phyloP scores from a whole-genome alignment of 805 yeast species.

The Citeromyces nyonsensis region DNA sequence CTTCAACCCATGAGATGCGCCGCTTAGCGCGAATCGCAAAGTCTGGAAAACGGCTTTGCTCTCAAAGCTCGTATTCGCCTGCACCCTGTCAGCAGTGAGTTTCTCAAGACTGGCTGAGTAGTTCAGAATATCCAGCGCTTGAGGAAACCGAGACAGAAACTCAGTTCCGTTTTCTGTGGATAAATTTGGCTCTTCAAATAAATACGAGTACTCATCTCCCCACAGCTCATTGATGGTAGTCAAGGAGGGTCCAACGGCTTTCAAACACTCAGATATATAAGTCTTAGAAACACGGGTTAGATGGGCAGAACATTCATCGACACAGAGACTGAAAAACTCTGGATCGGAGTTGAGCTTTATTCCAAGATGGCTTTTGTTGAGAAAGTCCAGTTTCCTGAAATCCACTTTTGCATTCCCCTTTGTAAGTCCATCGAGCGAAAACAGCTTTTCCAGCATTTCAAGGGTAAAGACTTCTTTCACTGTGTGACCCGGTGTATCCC shows the following conservation, averaged over 20 bases:
- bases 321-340: slow-evolving; percentile 16
- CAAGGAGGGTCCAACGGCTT: slow-evolving; percentile 29
- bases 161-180: background rate
- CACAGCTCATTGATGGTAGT: slow-evolving; percentile 37
- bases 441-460: slow-evolving; percentile 33
- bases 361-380: slow-evolving; percentile 59
- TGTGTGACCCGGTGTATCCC: slow-evolving; percentile 28
- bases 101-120: slow-evolving; percentile 4
- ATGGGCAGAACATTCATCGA: slow-evolving; percentile 14
- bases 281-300: slow-evolving; percentile 8
- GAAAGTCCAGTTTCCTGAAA: slow-evolving; percentile 53
- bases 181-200: slow-evolving; percentile 17
- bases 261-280: slow-evolving; percentile 23
- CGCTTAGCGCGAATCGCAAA: slow-evolving; percentile 56
- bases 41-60: slow-evolving; percentile 35
- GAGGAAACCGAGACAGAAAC: slow-evolving; percentile 4
- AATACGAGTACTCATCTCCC: slow-evolving; percentile 24
- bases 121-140: slow-evolving; percentile 4
- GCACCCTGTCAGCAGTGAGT: slow-evolving; percentile 2
- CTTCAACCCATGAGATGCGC: slow-evolving; percentile 54
- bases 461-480: slow-evolving; percentile 35
- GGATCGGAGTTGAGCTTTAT: slow-evolving; percentile 21
- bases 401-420: slow-evolving; percentile 92
- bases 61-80: slow-evolving; percentile 1
- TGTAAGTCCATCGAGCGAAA: slow-evolving; percentile 62